Base-by-base conservation (phyloP, 164 flowering plant genomes). In the Magnolia officinalis region DNA sequence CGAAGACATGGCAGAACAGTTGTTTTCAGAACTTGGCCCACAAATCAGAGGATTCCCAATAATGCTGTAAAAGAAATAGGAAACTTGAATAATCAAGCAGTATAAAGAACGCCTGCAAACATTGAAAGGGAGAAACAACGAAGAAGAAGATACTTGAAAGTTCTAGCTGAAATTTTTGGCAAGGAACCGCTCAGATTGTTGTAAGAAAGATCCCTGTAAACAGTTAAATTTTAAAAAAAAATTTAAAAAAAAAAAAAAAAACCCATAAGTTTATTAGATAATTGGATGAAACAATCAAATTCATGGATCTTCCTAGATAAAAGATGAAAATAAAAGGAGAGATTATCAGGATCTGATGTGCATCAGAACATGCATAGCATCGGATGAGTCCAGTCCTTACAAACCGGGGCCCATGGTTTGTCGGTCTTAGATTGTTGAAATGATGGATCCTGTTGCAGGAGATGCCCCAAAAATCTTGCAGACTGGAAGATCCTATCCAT, bases 171-270 rank as follows among this genome's bases (percentile, higher is more conserved):
- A 80, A 95, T 75, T 81, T 88, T 90, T 1, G 98, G 98, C 84
- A 93, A 67, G 58, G 97, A 79, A 80, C 98, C 98, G 79, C 97
- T 95, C 50, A 95, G 78, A 84, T 95, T 95, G 86, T 95, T 95
- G 72, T 83, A 95, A 18, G 98, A 93, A 73, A 95, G 83, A 76
- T 95, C 98, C 84, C 98, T 95, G 78, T 71, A 81, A 50, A 58
- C 69, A 80, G 70, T 23, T 59, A 52, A 65, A 16, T 74, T 8
- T 10, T n/a, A n/a, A n/a, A n/a, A n/a, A 23, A 23, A 37, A 37
- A 4, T 24, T 24, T 24, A 24, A 24, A 24, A 1, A 24, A 24
- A 0, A 24, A 23, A 23, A 0, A 23, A n/a, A 23, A 0, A 31
- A 4, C 0, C 6, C 45, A 0, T 37, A 4, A 37, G 45, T 8